Conservation (phyloP, 1,284 basidiomycete genomes). For the Trichosporon faecale region DNA sequence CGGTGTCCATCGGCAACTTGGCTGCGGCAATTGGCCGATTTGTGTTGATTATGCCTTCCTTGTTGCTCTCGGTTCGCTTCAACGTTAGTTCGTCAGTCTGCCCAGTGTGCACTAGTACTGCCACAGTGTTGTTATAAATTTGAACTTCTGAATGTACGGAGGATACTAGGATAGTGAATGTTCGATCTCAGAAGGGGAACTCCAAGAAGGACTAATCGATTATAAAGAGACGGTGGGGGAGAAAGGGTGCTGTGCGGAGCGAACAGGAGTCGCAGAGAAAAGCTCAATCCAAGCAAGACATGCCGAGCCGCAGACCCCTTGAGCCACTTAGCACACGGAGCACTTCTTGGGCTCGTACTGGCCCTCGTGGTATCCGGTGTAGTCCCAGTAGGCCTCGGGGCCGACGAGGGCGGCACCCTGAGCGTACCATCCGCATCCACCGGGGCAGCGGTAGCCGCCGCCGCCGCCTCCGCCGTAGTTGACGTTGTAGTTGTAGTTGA, state of each 20-base stretch:
- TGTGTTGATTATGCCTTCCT: neutral
- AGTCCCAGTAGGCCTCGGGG: slow-evolving; percentile 7
- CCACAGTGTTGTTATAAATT: neutral
- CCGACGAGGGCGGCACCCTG: slow-evolving; percentile 5
- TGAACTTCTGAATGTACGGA: neutral
- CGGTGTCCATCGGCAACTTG: slow-evolving; percentile 3
- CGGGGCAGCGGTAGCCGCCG: neutral
- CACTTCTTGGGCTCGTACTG: slow-evolving; percentile 5
- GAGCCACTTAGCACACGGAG: neutral
- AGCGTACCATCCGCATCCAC: slow-evolving; percentile 7
- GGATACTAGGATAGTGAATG: neutral
- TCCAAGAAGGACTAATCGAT: neutral
- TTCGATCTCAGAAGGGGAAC: neutral
- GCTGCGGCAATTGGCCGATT: neutral
- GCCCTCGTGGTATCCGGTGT: slow-evolving; percentile 7
- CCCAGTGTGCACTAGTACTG: neutral
- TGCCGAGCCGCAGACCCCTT: neutral
- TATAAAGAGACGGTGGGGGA: neutral
- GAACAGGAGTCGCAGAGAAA: neutral
- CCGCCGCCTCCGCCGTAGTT: neutral
- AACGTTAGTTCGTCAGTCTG: neutral
- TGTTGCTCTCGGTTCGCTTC: neutral
- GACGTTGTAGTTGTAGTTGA: slow-evolving; percentile 1
- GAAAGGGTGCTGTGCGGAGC: neutral
- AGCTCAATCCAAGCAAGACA: slow-evolving; percentile 5